phyloP scores from a whole-genome alignment of 2,329 filamentous ascomycete species.

The Emergomyces orientalis region DNA sequence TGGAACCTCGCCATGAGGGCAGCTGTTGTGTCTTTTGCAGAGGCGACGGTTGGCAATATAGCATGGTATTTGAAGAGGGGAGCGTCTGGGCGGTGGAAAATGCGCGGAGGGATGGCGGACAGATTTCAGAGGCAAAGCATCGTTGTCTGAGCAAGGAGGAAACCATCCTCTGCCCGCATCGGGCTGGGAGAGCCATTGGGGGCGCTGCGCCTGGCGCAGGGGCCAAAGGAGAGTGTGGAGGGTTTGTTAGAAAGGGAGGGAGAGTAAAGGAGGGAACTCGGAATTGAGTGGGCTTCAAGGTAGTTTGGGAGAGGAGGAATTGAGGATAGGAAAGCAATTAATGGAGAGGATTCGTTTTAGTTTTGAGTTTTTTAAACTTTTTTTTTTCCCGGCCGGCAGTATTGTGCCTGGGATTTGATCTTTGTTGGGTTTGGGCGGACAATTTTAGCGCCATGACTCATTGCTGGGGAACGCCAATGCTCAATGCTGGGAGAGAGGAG shows the following conservation, averaged over 20 bases:
- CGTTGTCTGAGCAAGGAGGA: conserved; percentile 35
- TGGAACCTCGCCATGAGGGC: conserved; percentile 32
- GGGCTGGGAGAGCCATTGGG: conserved; percentile 40
- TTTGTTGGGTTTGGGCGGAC: background rate
- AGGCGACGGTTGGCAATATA: conserved; percentile 27
- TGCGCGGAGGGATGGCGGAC: conserved; percentile 29
- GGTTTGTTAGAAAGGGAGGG: background rate
- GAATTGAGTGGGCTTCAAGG: background rate
- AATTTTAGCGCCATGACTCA: conserved; percentile 1
- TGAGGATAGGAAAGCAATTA: background rate
- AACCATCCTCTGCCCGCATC: conserved; percentile 34
- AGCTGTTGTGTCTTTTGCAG: conserved; percentile 21
- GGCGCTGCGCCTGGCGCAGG: conserved; percentile 23
- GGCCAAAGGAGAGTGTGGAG: conserved; percentile 15
- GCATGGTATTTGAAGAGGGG: conserved; percentile 20
- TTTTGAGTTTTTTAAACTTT: background rate
- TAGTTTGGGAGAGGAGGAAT: background rate
- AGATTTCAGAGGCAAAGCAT: conserved; percentile 30
- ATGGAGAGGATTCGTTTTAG: background rate
- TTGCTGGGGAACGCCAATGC: background rate
- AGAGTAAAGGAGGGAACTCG: background rate
- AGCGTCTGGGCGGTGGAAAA: conserved; percentile 31
- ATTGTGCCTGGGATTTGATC: background rate
- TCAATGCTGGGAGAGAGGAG: too few relatives aligned
- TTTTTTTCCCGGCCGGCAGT: background rate